Conservation (phyloP, 768 basidiomycete species). For the Piloderma croceum region DNA sequence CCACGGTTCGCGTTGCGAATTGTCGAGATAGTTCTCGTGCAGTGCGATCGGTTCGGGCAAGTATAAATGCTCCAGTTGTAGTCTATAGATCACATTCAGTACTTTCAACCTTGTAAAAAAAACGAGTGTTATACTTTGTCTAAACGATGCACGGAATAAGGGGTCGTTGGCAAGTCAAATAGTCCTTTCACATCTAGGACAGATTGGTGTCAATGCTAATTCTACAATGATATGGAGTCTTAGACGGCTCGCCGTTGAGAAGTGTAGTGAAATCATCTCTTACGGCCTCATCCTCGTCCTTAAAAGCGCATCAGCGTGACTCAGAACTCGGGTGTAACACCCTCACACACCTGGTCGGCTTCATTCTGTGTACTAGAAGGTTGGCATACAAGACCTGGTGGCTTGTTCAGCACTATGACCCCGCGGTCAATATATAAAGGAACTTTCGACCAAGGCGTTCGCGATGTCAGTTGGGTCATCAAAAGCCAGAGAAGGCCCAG, state of each 20-base stretch:
- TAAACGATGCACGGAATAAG: conserved; percentile 55
- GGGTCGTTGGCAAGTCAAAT: conserved; percentile 31
- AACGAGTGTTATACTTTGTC: conserved; percentile 46
- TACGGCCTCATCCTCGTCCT: conserved; percentile 3
- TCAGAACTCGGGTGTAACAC: conserved; percentile 4
- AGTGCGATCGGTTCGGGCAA: conserved; percentile 39
- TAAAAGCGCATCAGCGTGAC: conserved; percentile 9
- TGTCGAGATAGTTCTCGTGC: conserved; percentile 52
- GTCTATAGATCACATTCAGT: conserved; percentile 29
- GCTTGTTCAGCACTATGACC: conserved; percentile 56
- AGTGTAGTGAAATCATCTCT: conserved; percentile 29
- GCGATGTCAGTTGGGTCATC: too few relatives aligned
- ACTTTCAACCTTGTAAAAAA: background rate
- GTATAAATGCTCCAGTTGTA: conserved; percentile 58
- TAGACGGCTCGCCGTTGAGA: conserved; percentile 27
- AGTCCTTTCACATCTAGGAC: conserved; percentile 23
- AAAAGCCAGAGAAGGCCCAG: too few relatives aligned
- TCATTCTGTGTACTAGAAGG: conserved; percentile 22
- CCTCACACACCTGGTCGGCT: conserved; percentile 14
- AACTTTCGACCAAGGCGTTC: too few relatives aligned
- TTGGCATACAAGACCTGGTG: conserved; percentile 53
- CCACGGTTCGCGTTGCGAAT: conserved; percentile 40
- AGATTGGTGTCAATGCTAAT: background rate
- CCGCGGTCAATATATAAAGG: conserved; percentile 50
- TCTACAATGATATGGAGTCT: conserved; percentile 3